These are phyloP conservation scores for Hirschfeldia incana DNA, from an alignment of 345 rosid species.

Conservation along the genomic window DNA sequence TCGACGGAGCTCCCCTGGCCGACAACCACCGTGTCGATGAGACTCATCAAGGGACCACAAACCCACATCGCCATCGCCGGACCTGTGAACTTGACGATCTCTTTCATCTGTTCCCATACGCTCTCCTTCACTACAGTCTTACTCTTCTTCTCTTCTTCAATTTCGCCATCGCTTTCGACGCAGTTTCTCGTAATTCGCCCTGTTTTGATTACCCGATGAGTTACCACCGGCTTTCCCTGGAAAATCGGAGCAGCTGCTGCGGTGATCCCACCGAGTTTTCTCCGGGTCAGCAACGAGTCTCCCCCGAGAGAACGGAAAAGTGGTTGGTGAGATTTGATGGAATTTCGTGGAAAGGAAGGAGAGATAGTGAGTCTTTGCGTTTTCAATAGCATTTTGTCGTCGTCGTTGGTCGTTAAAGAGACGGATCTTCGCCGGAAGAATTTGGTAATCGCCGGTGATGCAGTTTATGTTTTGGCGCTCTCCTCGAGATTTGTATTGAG, in stretches of 20 bases:
- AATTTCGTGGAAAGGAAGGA: conserved; percentile 30
- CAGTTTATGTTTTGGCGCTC: conserved; percentile 16
- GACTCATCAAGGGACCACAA: conserved; percentile 96
- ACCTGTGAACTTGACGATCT: conserved; percentile 78
- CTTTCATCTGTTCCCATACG: conserved; percentile 77
- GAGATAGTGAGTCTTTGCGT: conserved; percentile 38
- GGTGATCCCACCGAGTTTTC: conserved; percentile 64
- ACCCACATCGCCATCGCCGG: conserved; percentile 93
- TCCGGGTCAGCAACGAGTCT: conserved; percentile 63
- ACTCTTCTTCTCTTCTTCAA: conserved; percentile 17
- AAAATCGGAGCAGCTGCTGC: conserved; percentile 55
- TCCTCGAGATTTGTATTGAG: conserved; percentile 25
- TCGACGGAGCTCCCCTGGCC: conserved; percentile 90
- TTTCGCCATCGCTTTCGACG: background rate
- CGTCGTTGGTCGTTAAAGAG: background rate
- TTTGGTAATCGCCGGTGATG: background rate
- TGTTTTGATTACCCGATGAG: background rate
- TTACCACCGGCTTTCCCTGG: background rate
- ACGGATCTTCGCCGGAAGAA: background rate
- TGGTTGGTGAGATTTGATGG: conserved; percentile 29
- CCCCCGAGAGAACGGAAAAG: conserved; percentile 47
- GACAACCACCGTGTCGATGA: conserved; percentile 81
- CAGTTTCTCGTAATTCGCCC: conserved; percentile 14
- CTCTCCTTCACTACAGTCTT: conserved; percentile 54
- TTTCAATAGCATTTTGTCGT: conserved; percentile 37